These are phyloP conservation scores for Gossypium australe DNA, from an alignment of 345 rosid species.

Conservation along the genomic window DNA sequence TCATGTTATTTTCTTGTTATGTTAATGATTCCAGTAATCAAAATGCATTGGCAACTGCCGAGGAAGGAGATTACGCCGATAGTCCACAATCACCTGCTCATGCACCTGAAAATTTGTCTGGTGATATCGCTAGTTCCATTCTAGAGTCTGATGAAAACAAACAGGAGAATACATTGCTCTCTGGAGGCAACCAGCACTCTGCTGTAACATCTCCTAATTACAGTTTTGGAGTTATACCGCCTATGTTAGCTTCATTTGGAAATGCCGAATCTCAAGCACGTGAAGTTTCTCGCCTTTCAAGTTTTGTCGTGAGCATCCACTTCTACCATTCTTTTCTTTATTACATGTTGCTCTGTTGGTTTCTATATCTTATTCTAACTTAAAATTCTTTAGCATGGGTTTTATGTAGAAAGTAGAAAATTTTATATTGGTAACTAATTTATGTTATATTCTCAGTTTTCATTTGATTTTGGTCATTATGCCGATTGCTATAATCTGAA, in stretches of 20 bases:
- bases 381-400: neutral
- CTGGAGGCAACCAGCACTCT: conserved; percentile 55
- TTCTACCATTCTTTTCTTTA: conserved; percentile 7
- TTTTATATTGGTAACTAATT: conserved; percentile 1
- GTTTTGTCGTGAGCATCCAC: conserved; percentile 59
- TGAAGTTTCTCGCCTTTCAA: conserved; percentile 67
- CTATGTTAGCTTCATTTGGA: conserved; percentile 59
- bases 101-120: conserved; percentile 46
- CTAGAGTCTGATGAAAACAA: conserved; percentile 54
- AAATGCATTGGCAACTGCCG: conserved; percentile 32
- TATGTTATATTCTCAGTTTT: neutral
- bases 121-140: conserved; percentile 41
- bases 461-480: conserved; percentile 1
- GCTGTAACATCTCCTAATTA: conserved; percentile 51
- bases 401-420: neutral
- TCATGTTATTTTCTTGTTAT: neutral
- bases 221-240: conserved; percentile 56
- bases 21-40: conserved; percentile 37
- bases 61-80: conserved; percentile 50
- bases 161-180: conserved; percentile 43
- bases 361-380: neutral
- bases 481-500: neutral
- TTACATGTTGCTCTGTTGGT: conserved; percentile 8
- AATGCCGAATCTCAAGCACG: conserved; percentile 74
- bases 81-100: conserved; percentile 40